Base-by-base conservation (phyloP, 2,329 filamentous ascomycete genomes). In the Proliferodiscus dingleyae region DNA sequence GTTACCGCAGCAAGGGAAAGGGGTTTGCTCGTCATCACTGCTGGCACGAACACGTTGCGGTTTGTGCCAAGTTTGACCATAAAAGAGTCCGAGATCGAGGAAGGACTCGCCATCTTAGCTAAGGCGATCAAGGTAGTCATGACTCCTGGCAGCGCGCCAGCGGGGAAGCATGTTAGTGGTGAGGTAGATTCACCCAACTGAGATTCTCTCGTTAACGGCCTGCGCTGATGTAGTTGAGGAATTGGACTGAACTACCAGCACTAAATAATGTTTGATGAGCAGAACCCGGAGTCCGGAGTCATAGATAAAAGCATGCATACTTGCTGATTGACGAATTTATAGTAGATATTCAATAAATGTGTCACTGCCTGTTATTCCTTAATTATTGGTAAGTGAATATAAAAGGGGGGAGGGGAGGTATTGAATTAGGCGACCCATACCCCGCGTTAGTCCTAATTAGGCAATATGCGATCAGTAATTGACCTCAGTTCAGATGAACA, bases 31-130 rank as follows among this genome's bases (percentile, higher is more conserved):
- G 74, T 98, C 49, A 96, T 98, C 61, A 96, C 89, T 1, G 91
- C 89, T 22, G 93, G 93, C 1, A 89, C 83, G 23, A 95, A 97
- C 63, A 96, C 90, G 7, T 69, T 98, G 56, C 77, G 93, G 38
- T 95, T 98, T 59, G 89, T 97, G 46, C 93, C 93, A 24, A 86
- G 88, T 50, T 70, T 98, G 61, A 81, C 83, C 5, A 86, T 98
- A 47, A 85, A 80, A 1, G 81, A 88, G 56, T 78, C 77, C 21
- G 87, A 96, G 74, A 93, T 97, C 54, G 73, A 82, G 55, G 74
- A 85, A 53, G 89, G 88, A 0, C 70, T 96, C 65, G 69, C 71
- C 33, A 89, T 95, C 43, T 64, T 97, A 49, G 85, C 83, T 55
- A 76, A 87, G 57, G 78, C 80, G 4, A 80, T 85, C 37, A 49